Evolutionary conservation across 495 filamentous ascomycete species (phyloP), one percentile per base, ranked within the genome.

Genomic region (Glonium stellatum): DNA sequence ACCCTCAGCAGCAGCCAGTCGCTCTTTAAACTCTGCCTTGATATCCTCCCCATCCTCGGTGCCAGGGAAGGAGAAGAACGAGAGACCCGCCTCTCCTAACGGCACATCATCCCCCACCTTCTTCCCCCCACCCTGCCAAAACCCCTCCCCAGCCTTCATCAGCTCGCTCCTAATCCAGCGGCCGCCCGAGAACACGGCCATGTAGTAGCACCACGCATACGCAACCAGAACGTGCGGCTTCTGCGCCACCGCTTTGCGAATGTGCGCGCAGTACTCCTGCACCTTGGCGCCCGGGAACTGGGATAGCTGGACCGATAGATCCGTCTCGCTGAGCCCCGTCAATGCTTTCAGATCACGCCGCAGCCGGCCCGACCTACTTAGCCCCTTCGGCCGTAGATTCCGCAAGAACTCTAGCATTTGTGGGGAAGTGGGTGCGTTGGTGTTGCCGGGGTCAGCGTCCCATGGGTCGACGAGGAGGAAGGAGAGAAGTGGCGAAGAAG

Each of bases 161-260:
- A 85, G 65, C 31, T 76, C 69, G 0, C 66, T 65, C 15, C 80
- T 74, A 22, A 85, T 77, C 67, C 75, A 79, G 3, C 81, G 70
- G 4, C 82, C 82, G 11, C 82, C 82, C 34, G 75, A 76, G 57
- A 85, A 81, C 0, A 84, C 66, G 5, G 82, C 82, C 74, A 83
- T 79, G 63, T 84, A 84, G 54, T 83, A 72, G 23, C 82, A 76
- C 81, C 82, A 84, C 1, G 77, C 73, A 63, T 83, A 84, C 0
- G 82, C 79, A 15, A 85, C 57, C 0, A 83, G 68, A 0, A 78
- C 63, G 58, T 83, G 80, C n/a, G 80, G 80, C 35, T 75, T 76
- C 21, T 18, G 44, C 1, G 15, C 25, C 1, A 77, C 69, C 3
- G 61, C 56, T 0, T 60, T 31, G 10, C 58, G 56, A 0, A 78